A percentile compares a stretch with the other conserved stretches of the same genome.
phyloP scores from a whole-genome alignment of 1,284 basidiomycete genomes.

The Filobasidium uniguttulatum region DNA sequence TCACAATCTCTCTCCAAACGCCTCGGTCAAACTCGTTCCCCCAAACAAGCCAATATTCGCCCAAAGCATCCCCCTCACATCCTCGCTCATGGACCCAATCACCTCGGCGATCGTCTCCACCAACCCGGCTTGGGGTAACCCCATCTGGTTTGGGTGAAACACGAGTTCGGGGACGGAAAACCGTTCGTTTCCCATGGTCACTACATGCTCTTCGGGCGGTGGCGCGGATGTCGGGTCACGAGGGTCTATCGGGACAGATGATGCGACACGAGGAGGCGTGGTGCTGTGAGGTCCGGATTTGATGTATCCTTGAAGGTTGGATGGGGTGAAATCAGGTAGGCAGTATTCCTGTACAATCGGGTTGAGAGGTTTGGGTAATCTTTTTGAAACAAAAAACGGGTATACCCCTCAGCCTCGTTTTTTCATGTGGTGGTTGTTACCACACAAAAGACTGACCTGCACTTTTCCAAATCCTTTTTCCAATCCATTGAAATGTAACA shows the following conservation, averaged over 20 bases:
- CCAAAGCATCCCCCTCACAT: constrained; percentile 84
- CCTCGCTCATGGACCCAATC: constrained; percentile 57
- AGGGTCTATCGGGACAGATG: background rate
- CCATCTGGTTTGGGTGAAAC: constrained; percentile 77
- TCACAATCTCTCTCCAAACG: constrained; percentile 58
- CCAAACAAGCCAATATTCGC: constrained; percentile 80
- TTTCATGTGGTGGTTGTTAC: background rate
- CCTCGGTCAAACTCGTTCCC: constrained; percentile 61
- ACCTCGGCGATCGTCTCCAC: constrained; percentile 58
- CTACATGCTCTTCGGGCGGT: constrained; percentile 52
- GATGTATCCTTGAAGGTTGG: constrained; percentile 54
- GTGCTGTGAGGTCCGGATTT: constrained; percentile 37
- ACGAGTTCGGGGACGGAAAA: constrained; percentile 78
- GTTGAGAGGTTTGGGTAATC: constrained; percentile 38
- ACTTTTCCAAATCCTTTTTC: constrained; percentile 57
- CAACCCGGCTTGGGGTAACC: constrained; percentile 66
- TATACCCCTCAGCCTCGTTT: background rate
- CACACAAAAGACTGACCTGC: constrained; percentile 46
- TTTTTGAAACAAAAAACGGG: background rate
- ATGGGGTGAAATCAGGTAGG: constrained; percentile 66
- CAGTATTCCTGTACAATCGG: constrained; percentile 72
- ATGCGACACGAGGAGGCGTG: constrained; percentile 6
- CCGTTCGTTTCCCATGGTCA: constrained; percentile 76
- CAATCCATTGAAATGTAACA: constrained; percentile 74
- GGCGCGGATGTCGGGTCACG: background rate